A percentile compares a stretch with the other conserved stretches of the same genome.
Evolutionary conservation across 352 stramenopile genomes (phyloP).

Genomic region (Lagenidium giganteum): DNA sequence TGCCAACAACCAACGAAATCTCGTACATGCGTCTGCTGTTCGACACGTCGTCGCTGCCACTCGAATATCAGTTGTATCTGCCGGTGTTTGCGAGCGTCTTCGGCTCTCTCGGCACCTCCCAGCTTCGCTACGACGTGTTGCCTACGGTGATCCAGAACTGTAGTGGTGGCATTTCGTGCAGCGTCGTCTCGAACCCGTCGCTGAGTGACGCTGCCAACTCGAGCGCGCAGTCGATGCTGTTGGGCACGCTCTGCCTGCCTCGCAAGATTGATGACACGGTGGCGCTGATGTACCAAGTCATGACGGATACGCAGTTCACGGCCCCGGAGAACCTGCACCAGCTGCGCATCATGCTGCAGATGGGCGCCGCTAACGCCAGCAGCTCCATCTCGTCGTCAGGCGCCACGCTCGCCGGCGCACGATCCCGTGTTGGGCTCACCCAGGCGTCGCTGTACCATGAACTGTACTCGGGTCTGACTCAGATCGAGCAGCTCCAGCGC

Average conservation of each 20-base stretch:
- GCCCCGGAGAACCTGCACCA: conserved; percentile 65
- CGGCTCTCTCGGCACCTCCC: conserved; percentile 65
- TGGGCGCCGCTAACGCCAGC: conserved; percentile 58
- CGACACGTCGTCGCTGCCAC: conserved; percentile 44
- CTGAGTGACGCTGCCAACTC: conserved; percentile 33
- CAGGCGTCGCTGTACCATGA: conserved; percentile 51
- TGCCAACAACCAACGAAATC: conserved; percentile 80
- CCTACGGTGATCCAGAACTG: conserved; percentile 73
- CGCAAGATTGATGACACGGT: conserved; percentile 70
- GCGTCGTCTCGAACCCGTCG: conserved; percentile 43
- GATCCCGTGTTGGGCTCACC: conserved; percentile 54
- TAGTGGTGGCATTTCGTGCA: conserved; percentile 70
- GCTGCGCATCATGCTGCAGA: conserved; percentile 70
- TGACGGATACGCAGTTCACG: conserved; percentile 74
- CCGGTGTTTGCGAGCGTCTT: conserved; percentile 71
- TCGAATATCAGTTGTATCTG: conserved; percentile 60
- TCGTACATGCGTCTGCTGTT: conserved; percentile 77
- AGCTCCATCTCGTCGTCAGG: conserved; percentile 69
- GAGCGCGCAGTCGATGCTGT: conserved; percentile 54
- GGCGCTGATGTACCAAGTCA: conserved; percentile 43
- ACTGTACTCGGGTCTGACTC: conserved; percentile 62
- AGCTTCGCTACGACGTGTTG: conserved; percentile 56
- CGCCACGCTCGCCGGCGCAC: conserved; percentile 47
- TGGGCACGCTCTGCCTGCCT: conserved; percentile 65
- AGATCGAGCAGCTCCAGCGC: conserved; percentile 71